Conservation (phyloP, 192 early-diverging fungal genomes). For the Chytriomyces confervae region DNA sequence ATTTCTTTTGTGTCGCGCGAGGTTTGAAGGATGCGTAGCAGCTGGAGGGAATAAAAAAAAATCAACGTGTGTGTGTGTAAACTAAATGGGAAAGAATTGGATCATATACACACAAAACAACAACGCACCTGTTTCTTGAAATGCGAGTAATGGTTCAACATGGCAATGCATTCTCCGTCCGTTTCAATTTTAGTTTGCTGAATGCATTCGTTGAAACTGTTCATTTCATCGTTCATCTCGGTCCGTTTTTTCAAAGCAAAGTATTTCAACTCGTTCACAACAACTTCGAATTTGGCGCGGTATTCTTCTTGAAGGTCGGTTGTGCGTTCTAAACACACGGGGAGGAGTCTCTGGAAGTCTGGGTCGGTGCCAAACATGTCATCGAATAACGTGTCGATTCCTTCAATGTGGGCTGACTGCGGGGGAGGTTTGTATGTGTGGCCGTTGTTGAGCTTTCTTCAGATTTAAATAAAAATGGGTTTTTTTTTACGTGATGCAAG, state of each 20-base stretch:
- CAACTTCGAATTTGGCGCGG: constrained; percentile 61
- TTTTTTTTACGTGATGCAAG: constrained; percentile 47
- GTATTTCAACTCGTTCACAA: constrained; percentile 58
- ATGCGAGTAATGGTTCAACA: constrained; percentile 56
- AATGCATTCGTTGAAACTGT: constrained; percentile 46
- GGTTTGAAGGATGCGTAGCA: constrained; percentile 51
- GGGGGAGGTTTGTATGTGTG: too few species aligned
- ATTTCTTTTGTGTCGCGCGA: constrained; percentile 54
- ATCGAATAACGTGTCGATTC: constrained; percentile 60
- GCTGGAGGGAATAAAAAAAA: constrained; percentile 34
- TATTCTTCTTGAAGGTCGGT: constrained; percentile 60
- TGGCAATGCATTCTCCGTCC: constrained; percentile 54
- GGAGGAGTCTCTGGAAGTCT: constrained; percentile 55
- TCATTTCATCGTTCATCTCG: constrained; percentile 57
- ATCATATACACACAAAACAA: neutral
- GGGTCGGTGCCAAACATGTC: constrained; percentile 62
- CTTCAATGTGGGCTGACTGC: constrained; percentile 59
- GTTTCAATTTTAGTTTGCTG: constrained; percentile 46
- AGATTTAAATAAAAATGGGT: neutral
- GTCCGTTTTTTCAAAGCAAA: constrained; percentile 54
- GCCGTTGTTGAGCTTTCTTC: neutral
- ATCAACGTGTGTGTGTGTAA: neutral
- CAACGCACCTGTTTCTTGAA: constrained; percentile 58
- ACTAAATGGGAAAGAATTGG: neutral
- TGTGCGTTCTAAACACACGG: constrained; percentile 50